Conservation (phyloP, 2,329 filamentous ascomycete genomes). For the Aspergillus jensenii region DNA sequence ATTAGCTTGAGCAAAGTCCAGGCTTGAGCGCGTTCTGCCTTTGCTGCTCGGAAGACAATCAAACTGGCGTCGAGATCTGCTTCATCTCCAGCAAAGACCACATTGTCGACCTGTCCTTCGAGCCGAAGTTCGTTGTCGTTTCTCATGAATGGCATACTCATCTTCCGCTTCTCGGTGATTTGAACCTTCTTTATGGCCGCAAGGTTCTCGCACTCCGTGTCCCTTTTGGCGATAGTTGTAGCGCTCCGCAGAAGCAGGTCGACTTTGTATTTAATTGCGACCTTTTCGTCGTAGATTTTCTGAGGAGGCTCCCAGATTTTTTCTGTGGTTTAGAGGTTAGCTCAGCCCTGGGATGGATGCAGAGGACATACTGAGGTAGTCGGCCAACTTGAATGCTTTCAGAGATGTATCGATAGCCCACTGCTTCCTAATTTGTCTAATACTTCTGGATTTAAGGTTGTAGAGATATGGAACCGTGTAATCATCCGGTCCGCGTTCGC, state of each 20-base stretch:
- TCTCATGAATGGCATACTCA: neutral
- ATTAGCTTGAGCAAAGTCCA: neutral
- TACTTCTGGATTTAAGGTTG: neutral
- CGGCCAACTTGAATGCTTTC: neutral
- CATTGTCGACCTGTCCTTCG: constrained; percentile 13
- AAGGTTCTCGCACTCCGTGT: too few relatives aligned
- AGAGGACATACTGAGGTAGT: neutral
- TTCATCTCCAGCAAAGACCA: neutral
- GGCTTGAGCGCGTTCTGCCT: neutral
- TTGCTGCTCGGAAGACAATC: neutral
- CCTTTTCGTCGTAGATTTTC: too few relatives aligned
- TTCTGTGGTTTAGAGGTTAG: neutral
- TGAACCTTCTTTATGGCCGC: neutral
- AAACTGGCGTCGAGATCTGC: neutral
- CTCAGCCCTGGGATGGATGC: neutral
- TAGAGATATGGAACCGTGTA: neutral
- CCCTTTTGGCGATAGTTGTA: neutral
- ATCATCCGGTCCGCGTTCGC: neutral
- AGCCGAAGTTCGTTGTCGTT: neutral
- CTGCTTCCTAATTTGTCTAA: neutral
- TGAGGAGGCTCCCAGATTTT: neutral
- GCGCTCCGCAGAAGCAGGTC: neutral
- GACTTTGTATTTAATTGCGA: neutral
- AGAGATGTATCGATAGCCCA: neutral
- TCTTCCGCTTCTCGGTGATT: neutral